Evolutionary conservation across 352 stramenopile genomes (phyloP), one percentile per base, ranked within the genome.

Genomic region (Phytophthora gonapodyides): DNA sequence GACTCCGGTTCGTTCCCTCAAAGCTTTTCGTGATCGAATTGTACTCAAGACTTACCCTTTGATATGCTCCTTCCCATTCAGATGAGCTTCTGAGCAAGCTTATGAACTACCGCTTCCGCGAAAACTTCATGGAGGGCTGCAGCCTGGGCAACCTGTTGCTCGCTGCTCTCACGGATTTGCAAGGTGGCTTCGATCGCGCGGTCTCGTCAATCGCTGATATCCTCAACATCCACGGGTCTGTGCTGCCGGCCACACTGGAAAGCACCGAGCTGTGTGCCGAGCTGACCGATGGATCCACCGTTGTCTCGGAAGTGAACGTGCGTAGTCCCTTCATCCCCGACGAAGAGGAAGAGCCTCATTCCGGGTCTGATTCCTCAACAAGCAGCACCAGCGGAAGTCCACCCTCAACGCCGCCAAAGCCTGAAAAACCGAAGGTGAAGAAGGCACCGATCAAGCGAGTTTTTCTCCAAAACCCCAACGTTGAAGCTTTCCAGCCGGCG

Each of bases 101-200:
- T 42, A 95, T 95, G 86, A 93, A 95, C 61, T 93, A 93, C 56
- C 80, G 86, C 5, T 95, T 95, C 61, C 85, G 84, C 41, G 84
- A 93, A 45, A 91, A 93, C 62, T 95, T 91, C 58, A 91, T 95
- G 79, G 86, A 95, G 44, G 86, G 86, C 15, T 91, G 82, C 55
- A 95, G 86, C 47, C 75, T 95, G 19, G 86, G 86, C 1, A 95
- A 95, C 38, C 52, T 95, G 42, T 51, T 95, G 24, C 65, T 95
- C 1, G 86, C 86, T 27, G 86, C 86, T 12, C 70, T 95, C 40
- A 95, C 86, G 1, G 86, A 95, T 35, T 79, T 95, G 56, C 83
- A 91, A 27, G 80, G 81, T 12, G 79, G 84, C 13, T 95, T 95
- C 42, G 86, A 95, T 62, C 86, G 87, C 34, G 86, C 86, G 12